Conservation (phyloP, 73 alveolate species). For the Paramecium sexaurelia region DNA sequence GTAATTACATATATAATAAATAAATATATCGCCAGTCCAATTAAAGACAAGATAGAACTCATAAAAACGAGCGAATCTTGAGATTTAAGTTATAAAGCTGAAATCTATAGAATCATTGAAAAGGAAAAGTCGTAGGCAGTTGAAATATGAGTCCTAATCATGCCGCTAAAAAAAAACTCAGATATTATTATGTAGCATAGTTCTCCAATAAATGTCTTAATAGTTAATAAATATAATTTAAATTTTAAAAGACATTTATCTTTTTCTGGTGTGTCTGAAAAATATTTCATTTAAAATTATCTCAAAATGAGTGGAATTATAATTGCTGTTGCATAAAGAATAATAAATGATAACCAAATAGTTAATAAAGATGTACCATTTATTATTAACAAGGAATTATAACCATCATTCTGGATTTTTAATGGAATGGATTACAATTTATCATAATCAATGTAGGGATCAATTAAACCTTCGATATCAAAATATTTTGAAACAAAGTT, state of each 20-base stretch:
- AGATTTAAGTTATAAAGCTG: neutral
- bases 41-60: neutral
- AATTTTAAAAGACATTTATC: neutral
- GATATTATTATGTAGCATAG: neutral
- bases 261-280: neutral
- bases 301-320: neutral
- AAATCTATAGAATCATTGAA: neutral
- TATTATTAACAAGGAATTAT: neutral
- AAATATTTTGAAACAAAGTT: neutral
- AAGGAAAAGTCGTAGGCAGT: slow-evolving; percentile 7
- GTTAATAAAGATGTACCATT: neutral
- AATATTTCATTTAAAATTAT: neutral
- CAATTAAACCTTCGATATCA: neutral
- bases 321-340: neutral
- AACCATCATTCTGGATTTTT: neutral
- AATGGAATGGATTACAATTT: neutral
- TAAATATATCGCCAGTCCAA: neutral
- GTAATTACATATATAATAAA: neutral
- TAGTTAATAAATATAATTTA: neutral
- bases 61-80: neutral
- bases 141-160: slow-evolving; percentile 32
- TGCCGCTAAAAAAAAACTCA: neutral
- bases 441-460: neutral
- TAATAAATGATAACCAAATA: neutral
- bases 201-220: neutral